These are phyloP conservation scores for Sorghum bicolor DNA, from an alignment of 176 grass and related monocot genomes.

Conservation along the genomic window Sorghum_bicolor_NCBIv3 NC_012873.2:2192501-2193000, in stretches of 20 bases:
- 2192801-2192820: slow-evolving; percentile 8
- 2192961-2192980: not conserved
- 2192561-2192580: not conserved
- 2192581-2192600: not conserved
- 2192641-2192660: not conserved
- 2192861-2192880: not conserved
- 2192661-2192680: not conserved
- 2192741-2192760: not conserved
- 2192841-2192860: not conserved
- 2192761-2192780: not conserved
- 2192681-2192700: not conserved
- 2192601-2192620: not conserved
- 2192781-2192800: not conserved
- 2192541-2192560: not conserved
- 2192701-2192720: slow-evolving; percentile 1
- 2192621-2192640: not conserved
- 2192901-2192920: not conserved
- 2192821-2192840: not conserved
- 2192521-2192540: not conserved
- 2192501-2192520: not conserved
- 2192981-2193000: not conserved
- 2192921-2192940: not conserved
- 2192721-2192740: not conserved
- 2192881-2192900: not conserved
- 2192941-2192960: not conserved